These are phyloP conservation scores for Acanthamoeba lenticulata DNA, from an alignment of 208 protist genomes.

Conservation along the genomic window DNA sequence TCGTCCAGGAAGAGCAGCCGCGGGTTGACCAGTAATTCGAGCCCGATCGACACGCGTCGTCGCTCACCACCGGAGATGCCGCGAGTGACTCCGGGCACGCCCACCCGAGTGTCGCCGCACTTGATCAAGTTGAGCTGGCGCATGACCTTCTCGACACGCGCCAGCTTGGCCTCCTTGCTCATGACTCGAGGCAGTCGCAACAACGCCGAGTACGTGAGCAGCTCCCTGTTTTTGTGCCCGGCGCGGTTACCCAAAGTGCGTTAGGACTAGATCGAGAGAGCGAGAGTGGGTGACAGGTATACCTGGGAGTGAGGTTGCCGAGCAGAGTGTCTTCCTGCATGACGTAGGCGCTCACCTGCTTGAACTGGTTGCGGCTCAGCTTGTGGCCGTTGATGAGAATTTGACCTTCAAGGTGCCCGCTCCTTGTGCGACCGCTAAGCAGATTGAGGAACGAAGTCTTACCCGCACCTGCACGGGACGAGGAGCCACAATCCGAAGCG, in stretches of 20 bases:
- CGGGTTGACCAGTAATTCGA: constrained; percentile 77
- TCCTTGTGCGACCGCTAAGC: not conserved
- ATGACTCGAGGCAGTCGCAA: not conserved
- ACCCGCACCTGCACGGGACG: not conserved
- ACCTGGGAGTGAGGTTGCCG: constrained; percentile 6
- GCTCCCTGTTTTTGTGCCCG: not conserved
- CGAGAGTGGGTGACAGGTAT: too few relatives aligned
- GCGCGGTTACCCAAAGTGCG: not conserved
- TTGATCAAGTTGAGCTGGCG: not conserved
- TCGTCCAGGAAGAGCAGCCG: constrained; percentile 78
- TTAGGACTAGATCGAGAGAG: too few relatives aligned
- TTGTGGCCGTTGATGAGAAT: constrained; percentile 37
- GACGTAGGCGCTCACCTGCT: constrained; percentile 34
- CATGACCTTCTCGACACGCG: constrained; percentile 20
- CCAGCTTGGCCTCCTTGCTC: not conserved
- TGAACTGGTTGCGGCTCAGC: not conserved
- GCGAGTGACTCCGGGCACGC: not conserved
- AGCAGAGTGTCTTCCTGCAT: constrained; percentile 57
- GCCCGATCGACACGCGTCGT: constrained; percentile 78
- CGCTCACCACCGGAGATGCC: constrained; percentile 72
- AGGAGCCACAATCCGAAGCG: not conserved
- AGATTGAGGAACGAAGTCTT: constrained; percentile 54
- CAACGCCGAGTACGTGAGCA: not conserved
- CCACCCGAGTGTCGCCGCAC: not conserved
- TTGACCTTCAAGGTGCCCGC: not conserved